Base-by-base conservation (phyloP, 352 stramenopile species). In the Pythium biforme region DNA sequence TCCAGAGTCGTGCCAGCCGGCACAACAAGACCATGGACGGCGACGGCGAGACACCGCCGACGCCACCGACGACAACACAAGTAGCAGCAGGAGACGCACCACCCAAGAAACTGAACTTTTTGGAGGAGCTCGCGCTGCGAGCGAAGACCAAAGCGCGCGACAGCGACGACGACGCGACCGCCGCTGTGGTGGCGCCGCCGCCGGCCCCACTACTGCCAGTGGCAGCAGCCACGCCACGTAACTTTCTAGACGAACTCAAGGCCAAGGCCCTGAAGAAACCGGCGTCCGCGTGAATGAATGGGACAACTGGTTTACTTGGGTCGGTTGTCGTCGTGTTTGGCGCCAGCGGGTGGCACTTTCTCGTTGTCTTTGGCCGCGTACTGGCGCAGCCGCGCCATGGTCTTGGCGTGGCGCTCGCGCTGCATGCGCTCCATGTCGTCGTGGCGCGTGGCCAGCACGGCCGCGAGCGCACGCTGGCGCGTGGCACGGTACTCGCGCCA, bases 371-470 rank as follows among this genome's bases (percentile, higher is more conserved):
- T 77, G 7, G 64, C 33, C 4, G 52, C 39, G 39, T 66, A 66
- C 40, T 47, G 58, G 54, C 77, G 77, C 9, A 89, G 59, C 10
- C 82, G 71, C 19, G 68, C 76, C 69, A 83, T 78, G 11, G 78
- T 72, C 57, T 89, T 91, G 40, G 78, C 70, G 49, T 86, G 64
- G 55, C 89, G 74, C 22, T 62, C 55, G 17, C 71, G 33, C 65
- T 91, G 75, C 29, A 89, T 86, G 33, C 72, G 66, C 23, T 70
- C 58, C 23, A 90, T 43, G 0, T 91, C 84, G 39, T 85, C 66
- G 2, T 60, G 62, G 8, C 70, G 81, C n/a, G 54, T 64, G 0
- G 75, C 70, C 3, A 90, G 69, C 11, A 71, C 74, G 17, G 50
- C 58, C 1, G 69, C 68, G 20, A 94, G 66, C 22, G 82, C 64